These are phyloP conservation scores for Graphilbum sp. DNA, from an alignment of 2,329 filamentous ascomycete genomes.

Conservation along the genomic window DNA sequence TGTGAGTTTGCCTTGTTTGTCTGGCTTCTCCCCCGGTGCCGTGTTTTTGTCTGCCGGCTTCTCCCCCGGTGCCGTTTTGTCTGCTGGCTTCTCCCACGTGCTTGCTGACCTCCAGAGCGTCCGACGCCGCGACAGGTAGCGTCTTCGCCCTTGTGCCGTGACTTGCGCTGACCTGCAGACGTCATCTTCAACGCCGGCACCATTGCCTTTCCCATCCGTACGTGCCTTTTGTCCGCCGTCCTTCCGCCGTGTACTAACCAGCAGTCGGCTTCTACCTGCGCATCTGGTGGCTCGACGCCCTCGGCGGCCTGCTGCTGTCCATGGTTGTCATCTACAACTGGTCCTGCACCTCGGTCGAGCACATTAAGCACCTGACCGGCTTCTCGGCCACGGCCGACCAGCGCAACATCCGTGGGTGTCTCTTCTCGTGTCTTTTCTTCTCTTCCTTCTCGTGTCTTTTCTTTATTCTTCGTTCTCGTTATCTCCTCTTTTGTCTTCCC, in stretches of 20 bases:
- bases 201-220: conserved; percentile 66
- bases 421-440: not conserved
- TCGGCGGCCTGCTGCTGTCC: conserved; percentile 65
- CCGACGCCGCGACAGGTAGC: conserved; percentile 14
- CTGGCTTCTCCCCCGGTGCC: no score
- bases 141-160: not conserved
- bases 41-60: no score
- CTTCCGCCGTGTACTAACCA: conserved; percentile 1
- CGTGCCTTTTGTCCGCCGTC: conserved; percentile 10
- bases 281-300: conserved; percentile 72
- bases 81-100: no score
- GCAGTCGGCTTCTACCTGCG: conserved; percentile 54
- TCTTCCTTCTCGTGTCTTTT: no score
- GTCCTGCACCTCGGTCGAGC: conserved; percentile 54
- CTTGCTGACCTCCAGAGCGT: no score
- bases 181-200: conserved; percentile 85
- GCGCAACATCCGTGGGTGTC: conserved; percentile 46
- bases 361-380: conserved; percentile 68
- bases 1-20: conserved; percentile 25
- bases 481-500: no score
- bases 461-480: no score
- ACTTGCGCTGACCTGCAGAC: conserved; percentile 19
- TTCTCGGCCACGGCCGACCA: conserved; percentile 66
- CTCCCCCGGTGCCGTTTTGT: no score
- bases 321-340: conserved; percentile 66